phyloP scores from a whole-genome alignment of 495 filamentous ascomycete genomes.

The Penicillium ucsense region DNA sequence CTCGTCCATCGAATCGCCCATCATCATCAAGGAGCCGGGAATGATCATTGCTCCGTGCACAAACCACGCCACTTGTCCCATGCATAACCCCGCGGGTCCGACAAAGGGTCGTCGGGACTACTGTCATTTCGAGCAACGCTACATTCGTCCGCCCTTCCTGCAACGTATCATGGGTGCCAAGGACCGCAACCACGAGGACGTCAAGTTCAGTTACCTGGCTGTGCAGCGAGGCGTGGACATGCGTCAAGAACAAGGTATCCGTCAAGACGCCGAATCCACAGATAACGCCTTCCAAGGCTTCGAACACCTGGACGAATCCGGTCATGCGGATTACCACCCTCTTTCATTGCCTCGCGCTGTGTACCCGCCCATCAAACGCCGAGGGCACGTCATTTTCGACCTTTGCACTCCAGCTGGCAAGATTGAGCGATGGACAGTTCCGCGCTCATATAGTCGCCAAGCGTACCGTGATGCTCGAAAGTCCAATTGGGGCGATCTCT shows the following conservation, averaged over 20 bases:
- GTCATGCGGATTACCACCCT: conserved; percentile 33
- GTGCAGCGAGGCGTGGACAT: conserved; percentile 67
- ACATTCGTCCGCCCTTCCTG: conserved; percentile 70
- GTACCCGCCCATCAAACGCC: conserved; percentile 72
- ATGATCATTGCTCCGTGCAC: conserved; percentile 97
- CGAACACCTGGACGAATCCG: conserved; percentile 20
- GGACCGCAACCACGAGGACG: conserved; percentile 78
- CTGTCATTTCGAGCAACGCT: conserved; percentile 86
- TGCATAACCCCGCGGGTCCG: conserved; percentile 65
- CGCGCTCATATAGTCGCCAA: conserved; percentile 65
- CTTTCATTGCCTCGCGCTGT: conserved; percentile 70
- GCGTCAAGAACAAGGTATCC: conserved; percentile 28
- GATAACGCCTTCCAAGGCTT: conserved; percentile 44
- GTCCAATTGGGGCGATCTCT: conserved; percentile 83
- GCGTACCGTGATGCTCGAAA: conserved; percentile 91
- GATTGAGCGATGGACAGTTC: conserved; percentile 92
- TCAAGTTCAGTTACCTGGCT: conserved; percentile 79
- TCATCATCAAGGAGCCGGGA: conserved; percentile 55
- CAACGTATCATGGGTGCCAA: conserved; percentile 64
- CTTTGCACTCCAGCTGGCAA: conserved; percentile 77
- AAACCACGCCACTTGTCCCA: conserved; percentile 78
- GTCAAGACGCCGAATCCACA: conserved; percentile 33
- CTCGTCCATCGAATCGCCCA: conserved; percentile 22
- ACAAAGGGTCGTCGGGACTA: conserved; percentile 70
- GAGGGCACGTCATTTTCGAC: conserved; percentile 80